A percentile compares a stretch with the other conserved stretches of the same genome.
These are phyloP conservation scores for Cichorium intybus DNA, from an alignment of 140 eudicot species.

Conservation along the genomic window DNA sequence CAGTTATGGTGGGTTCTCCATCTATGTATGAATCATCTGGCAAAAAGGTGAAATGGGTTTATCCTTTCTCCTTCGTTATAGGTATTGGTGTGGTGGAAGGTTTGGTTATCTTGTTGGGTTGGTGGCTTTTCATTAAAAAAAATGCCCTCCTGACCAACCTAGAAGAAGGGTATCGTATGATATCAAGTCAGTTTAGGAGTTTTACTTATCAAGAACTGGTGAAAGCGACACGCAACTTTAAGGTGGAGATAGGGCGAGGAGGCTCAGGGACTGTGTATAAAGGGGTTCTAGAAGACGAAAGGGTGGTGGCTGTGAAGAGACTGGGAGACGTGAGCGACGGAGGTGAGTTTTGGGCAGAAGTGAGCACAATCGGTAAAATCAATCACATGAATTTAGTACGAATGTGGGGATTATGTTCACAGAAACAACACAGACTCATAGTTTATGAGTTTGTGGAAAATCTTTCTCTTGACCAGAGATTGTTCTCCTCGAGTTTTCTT, in stretches of 20 bases:
- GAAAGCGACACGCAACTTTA: neutral
- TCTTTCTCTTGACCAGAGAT: neutral
- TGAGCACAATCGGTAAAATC: constrained; percentile 13
- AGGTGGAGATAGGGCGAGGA: neutral
- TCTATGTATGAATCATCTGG: neutral
- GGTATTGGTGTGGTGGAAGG: neutral
- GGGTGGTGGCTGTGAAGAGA: neutral
- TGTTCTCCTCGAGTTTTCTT: neutral
- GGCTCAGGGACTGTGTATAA: neutral
- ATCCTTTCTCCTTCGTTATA: neutral
- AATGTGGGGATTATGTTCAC: constrained; percentile 42
- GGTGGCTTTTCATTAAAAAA: neutral
- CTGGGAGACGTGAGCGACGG: neutral
- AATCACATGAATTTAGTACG: constrained; percentile 27
- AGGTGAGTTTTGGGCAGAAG: constrained; percentile 20
- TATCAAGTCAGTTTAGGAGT: neutral
- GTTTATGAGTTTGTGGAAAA: neutral
- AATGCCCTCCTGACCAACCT: neutral
- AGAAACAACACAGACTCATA: constrained; percentile 3
- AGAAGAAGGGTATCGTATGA: neutral
- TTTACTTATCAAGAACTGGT: neutral
- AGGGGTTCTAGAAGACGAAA: neutral
- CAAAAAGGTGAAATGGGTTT: neutral
- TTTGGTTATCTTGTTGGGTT: neutral
- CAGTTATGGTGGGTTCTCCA: constrained; percentile 27